A percentile compares a stretch with the other conserved stretches of the same genome.
phyloP scores from a whole-genome alignment of 176 grass and related monocot species.

The Eragrostis nindensis region DNA sequence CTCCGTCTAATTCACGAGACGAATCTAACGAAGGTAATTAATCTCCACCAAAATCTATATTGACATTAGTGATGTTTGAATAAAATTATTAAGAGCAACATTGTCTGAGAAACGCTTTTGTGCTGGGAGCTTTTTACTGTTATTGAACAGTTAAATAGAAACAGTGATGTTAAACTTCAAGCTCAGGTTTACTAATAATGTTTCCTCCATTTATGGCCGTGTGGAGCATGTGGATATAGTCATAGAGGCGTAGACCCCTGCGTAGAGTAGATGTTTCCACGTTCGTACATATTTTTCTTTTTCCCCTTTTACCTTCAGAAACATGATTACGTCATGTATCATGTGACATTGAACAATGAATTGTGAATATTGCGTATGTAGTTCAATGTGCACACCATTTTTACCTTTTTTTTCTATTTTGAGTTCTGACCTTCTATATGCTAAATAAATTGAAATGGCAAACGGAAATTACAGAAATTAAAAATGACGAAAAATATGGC shows the following conservation, averaged over 20 bases:
- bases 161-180: not conserved
- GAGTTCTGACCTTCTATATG: no score
- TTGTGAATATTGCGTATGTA: not conserved
- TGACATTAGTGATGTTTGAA: not conserved
- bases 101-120: not conserved
- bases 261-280: not conserved
- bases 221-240: not conserved
- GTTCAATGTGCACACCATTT: no score
- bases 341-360: not conserved
- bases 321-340: not conserved
- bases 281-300: not conserved
- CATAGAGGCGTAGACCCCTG: not conserved
- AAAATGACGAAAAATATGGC: no score
- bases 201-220: not conserved
- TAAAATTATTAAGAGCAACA: not conserved
- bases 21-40: no score
- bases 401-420: no score
- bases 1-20: no score
- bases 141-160: not conserved
- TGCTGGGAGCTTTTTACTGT: not conserved
- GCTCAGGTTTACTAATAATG: no score
- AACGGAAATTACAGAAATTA: no score
- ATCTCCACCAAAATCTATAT: not conserved
- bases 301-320: not conserved
- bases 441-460: no score